phyloP scores from a whole-genome alignment of 2,329 filamentous ascomycete genomes.

The Ascochyta koolunga region DNA sequence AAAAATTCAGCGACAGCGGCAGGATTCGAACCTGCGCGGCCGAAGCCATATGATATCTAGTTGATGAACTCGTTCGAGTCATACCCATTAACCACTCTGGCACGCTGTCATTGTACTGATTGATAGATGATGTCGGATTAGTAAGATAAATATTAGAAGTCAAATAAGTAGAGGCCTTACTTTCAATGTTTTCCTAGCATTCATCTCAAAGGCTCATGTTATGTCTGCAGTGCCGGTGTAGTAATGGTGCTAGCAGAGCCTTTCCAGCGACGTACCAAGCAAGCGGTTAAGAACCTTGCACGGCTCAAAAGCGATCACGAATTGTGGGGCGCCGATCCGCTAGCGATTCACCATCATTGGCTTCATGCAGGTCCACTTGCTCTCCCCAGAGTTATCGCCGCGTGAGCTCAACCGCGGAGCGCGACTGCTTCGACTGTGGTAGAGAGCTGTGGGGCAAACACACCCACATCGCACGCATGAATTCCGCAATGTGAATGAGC shows the following conservation, averaged over 20 bases:
- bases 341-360: slow-evolving; percentile 23
- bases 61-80: slow-evolving; percentile 30
- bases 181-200: no score
- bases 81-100: slow-evolving; percentile 32
- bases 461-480: background rate
- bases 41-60: slow-evolving; percentile 38
- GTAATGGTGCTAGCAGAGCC: no score
- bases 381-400: slow-evolving; percentile 28
- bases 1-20: slow-evolving; percentile 14
- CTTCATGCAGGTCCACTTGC: slow-evolving; percentile 38
- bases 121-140: background rate
- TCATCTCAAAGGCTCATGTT: no score
- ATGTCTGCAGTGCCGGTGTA: no score
- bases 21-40: slow-evolving; percentile 32
- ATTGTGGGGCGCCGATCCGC: slow-evolving; percentile 15
- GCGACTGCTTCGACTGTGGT: slow-evolving; percentile 2
- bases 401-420: slow-evolving; percentile 16
- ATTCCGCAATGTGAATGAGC: slow-evolving; percentile 13
- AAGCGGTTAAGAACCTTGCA: slow-evolving; percentile 8
- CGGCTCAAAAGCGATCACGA: background rate
- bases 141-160: background rate
- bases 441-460: slow-evolving; percentile 1
- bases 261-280: background rate
- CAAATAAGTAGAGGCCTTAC: no score
- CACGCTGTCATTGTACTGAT: slow-evolving; percentile 13